A percentile compares a stretch with the other conserved stretches of the same genome.
Conservation (phyloP, 352 stramenopile species). For the Aphanomyces invadans region DNA sequence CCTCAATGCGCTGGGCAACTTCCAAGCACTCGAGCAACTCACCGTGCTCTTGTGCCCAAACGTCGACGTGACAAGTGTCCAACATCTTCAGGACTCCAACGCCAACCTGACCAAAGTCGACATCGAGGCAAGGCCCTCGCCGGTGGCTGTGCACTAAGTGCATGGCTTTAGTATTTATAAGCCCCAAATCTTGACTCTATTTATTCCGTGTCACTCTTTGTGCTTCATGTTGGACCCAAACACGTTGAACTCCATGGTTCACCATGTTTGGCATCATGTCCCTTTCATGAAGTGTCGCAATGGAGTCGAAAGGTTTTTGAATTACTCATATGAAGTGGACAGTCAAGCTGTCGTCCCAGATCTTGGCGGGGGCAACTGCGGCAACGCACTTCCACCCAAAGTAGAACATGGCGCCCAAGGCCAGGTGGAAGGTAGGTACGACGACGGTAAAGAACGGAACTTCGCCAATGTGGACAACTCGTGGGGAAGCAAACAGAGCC, state of each 20-base stretch:
- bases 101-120: conserved; percentile 22
- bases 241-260: too few species aligned
- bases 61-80: background rate
- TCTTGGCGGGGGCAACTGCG: background rate
- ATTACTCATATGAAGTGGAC: conserved; percentile 2
- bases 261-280: too few species aligned
- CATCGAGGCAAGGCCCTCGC: background rate
- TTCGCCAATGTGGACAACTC: background rate
- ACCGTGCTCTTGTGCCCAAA: conserved; percentile 12
- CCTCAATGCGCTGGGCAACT: background rate
- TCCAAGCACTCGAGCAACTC: conserved; percentile 6
- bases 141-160: background rate
- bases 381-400: conserved; percentile 11
- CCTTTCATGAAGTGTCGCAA: too few species aligned
- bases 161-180: conserved; percentile 21
- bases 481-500: background rate
- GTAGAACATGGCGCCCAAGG: conserved; percentile 1
- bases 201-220: background rate
- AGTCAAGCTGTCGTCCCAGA: background rate
- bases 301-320: too few species aligned
- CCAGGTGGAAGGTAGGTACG: background rate
- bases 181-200: background rate
- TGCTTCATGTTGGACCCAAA: too few species aligned
- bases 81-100: background rate
- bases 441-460: background rate